A percentile compares a stretch with the other conserved stretches of the same genome.
phyloP scores from a whole-genome alignment of 495 filamentous ascomycete genomes.

The Talaromyces nanjingensis region DNA sequence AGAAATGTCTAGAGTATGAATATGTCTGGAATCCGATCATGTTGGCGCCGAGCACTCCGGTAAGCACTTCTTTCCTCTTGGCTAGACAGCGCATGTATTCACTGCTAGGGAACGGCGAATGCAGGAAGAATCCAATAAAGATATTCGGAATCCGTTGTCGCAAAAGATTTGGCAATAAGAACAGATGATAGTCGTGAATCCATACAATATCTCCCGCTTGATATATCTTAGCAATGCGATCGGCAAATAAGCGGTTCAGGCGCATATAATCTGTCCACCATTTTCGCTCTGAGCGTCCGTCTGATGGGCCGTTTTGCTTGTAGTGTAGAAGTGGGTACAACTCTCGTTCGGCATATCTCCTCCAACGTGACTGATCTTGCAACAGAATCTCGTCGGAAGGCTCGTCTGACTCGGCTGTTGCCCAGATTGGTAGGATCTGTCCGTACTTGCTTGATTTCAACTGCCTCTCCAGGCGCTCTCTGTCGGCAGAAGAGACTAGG shows the following conservation, averaged over 20 bases:
- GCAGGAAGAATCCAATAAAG: constrained; percentile 86
- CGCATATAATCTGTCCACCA: constrained; percentile 86
- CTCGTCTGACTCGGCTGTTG: constrained; percentile 61
- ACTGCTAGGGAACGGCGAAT: constrained; percentile 89
- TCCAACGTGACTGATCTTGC: constrained; percentile 74
- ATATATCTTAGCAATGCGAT: constrained; percentile 77
- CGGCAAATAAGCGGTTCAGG: constrained; percentile 81
- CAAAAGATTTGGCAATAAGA: constrained; percentile 78
- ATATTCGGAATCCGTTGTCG: constrained; percentile 74
- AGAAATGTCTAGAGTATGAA: constrained; percentile 87
- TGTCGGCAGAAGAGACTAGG: constrained; percentile 56
- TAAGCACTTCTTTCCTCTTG: constrained; percentile 77
- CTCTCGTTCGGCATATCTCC: constrained; percentile 80
- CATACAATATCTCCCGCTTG: constrained; percentile 84
- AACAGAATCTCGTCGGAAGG: constrained; percentile 57
- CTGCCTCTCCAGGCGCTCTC: constrained; percentile 58
- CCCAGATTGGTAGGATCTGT: constrained; percentile 77
- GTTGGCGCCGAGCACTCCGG: constrained; percentile 81
- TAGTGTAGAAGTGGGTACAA: constrained; percentile 90
- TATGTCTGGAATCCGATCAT: constrained; percentile 90
- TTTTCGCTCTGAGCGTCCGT: constrained; percentile 70
- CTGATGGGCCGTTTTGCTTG: constrained; percentile 79
- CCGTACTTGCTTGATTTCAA: constrained; percentile 61
- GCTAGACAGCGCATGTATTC: constrained; percentile 85
- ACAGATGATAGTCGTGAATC: constrained; percentile 87